Conservation (phyloP, 2,329 filamentous ascomycete genomes). For the Zalaria obscura region DNA sequence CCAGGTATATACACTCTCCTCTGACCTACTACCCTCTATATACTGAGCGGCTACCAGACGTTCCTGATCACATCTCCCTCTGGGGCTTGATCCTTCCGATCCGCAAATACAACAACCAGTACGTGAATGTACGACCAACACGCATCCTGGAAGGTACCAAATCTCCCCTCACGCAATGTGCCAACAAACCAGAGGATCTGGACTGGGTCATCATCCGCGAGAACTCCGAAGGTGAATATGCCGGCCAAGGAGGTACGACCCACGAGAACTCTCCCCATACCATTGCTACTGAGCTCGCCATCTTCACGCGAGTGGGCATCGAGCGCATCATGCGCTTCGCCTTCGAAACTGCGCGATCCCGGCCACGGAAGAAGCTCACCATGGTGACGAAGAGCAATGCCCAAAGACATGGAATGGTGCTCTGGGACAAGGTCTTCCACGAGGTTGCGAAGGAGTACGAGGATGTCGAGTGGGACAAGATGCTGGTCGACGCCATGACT, state of each 20-base stretch:
- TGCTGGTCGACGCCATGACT: slow-evolving; percentile 37
- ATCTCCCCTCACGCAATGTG: slow-evolving; percentile 24
- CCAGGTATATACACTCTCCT: slow-evolving; percentile 25
- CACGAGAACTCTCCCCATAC: slow-evolving; percentile 26
- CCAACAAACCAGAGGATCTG: slow-evolving; percentile 20
- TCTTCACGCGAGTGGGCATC: slow-evolving; percentile 31
- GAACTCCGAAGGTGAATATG: slow-evolving; percentile 35
- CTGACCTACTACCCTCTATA: slow-evolving; percentile 1
- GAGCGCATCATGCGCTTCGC: slow-evolving; percentile 35
- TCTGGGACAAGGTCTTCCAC: slow-evolving; percentile 33
- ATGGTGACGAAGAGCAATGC: slow-evolving; percentile 37
- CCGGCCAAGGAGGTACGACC: slow-evolving; percentile 30
- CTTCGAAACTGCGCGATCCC: slow-evolving; percentile 28
- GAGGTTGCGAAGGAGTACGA: slow-evolving; percentile 31
- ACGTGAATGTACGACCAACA: slow-evolving; percentile 49
- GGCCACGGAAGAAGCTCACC: slow-evolving; percentile 31
- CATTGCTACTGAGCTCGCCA: slow-evolving; percentile 31
- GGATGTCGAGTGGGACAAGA: slow-evolving; percentile 32
- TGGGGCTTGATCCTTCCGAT: slow-evolving; percentile 56
- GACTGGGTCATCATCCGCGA: slow-evolving; percentile 36
- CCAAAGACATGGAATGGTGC: slow-evolving; percentile 34
- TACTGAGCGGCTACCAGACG: slow-evolving; percentile 22
- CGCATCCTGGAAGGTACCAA: slow-evolving; percentile 27
- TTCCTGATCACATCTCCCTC: slow-evolving; percentile 53
- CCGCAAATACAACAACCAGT: slow-evolving; percentile 53